A percentile compares a stretch with the other conserved stretches of the same genome.
phyloP scores from a whole-genome alignment of 345 rosid species.

The Erucastrum elatum region DNA sequence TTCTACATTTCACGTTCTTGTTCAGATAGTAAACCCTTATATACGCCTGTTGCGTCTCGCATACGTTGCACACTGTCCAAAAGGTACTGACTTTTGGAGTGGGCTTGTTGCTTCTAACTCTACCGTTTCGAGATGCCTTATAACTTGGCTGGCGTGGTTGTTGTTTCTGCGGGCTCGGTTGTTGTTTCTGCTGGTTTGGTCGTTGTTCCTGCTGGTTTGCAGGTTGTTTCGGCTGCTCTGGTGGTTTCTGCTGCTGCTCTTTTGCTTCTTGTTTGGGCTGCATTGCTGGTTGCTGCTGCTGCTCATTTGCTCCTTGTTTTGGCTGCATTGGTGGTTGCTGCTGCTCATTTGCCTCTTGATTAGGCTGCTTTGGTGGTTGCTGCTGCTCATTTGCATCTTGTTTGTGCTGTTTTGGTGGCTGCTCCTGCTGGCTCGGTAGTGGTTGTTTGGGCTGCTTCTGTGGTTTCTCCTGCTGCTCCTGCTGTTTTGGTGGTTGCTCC shows the following conservation, averaged over 20 bases:
- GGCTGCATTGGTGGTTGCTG: neutral
- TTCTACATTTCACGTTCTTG: conserved; percentile 69
- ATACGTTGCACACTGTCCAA: conserved; percentile 76
- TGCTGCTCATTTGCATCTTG: neutral
- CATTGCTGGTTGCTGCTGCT: neutral
- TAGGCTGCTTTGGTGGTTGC: neutral
- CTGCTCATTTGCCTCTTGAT: neutral
- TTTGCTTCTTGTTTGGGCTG: neutral
- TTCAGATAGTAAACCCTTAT: conserved; percentile 63
- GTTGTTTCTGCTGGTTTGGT: neutral
- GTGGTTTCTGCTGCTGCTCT: neutral
- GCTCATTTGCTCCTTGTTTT: neutral
- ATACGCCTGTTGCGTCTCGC: conserved; percentile 58
- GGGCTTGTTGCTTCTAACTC: conserved; percentile 3
- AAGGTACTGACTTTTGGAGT: conserved; percentile 50
- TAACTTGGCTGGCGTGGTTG: conserved; percentile 15
- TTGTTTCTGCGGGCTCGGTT: neutral
- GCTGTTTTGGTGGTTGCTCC: conserved; percentile 22
- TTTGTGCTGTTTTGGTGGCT: neutral
- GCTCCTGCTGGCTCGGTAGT: neutral
- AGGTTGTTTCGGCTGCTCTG: neutral
- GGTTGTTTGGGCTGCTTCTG: neutral
- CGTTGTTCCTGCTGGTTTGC: conserved; percentile 1
- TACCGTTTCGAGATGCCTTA: conserved; percentile 7
- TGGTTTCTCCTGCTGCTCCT: conserved; percentile 29